phyloP scores from a whole-genome alignment of 1,284 basidiomycete genomes.

The Fomitopsis schrenkii region DNA sequence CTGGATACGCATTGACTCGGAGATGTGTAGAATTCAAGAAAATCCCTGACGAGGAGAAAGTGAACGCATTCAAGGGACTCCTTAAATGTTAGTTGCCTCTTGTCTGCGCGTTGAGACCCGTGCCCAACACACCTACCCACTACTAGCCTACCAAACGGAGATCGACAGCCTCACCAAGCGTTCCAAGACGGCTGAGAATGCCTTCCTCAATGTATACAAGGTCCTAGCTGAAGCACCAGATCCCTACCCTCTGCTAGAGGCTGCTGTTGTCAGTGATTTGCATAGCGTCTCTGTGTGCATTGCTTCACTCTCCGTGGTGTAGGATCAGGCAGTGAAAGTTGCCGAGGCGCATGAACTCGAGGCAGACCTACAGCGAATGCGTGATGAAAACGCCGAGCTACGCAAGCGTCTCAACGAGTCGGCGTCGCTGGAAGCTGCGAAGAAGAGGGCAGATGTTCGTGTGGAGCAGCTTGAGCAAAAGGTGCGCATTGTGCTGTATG shows the following conservation, averaged over 20 bases:
- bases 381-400: slow-evolving; percentile 78
- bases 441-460: slow-evolving; percentile 71
- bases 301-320: neutral
- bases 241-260: slow-evolving; percentile 93
- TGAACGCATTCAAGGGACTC: slow-evolving; percentile 80
- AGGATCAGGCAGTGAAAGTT: slow-evolving; percentile 89
- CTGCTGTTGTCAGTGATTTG: slow-evolving; percentile 67
- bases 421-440: slow-evolving; percentile 63
- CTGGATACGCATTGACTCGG: neutral
- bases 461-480: slow-evolving; percentile 81
- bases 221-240: slow-evolving; percentile 92
- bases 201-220: slow-evolving; percentile 93
- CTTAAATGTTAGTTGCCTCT: slow-evolving; percentile 64
- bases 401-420: slow-evolving; percentile 68
- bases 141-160: slow-evolving; percentile 88
- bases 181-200: slow-evolving; percentile 87
- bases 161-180: slow-evolving; percentile 94
- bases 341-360: slow-evolving; percentile 78
- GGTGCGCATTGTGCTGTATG: slow-evolving; percentile 39
- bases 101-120: neutral
- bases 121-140: neutral
- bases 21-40: slow-evolving; percentile 82
- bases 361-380: slow-evolving; percentile 62
- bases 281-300: neutral
- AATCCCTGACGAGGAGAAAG: slow-evolving; percentile 83